Evolutionary conservation across 1,284 basidiomycete genomes (phyloP).

Genomic region (Apiotrichum akiyoshidainum): DNA sequence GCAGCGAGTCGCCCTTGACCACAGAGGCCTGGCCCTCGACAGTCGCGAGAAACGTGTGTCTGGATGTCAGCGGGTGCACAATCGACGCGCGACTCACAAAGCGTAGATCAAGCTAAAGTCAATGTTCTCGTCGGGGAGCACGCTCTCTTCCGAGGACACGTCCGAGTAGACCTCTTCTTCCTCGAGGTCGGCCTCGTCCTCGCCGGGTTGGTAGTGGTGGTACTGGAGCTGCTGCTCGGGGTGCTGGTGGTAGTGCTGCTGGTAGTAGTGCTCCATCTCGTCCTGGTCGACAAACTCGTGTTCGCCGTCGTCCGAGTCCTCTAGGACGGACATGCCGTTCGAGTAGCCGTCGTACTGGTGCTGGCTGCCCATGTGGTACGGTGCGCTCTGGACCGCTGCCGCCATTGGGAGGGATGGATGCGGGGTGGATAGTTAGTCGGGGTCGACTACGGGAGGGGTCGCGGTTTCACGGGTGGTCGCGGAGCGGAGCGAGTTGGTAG

Average conservation of each 20-base stretch:
- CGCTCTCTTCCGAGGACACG: constrained; percentile 50
- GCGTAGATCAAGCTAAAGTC: constrained; percentile 56
- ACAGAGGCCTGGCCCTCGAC: constrained; percentile 96
- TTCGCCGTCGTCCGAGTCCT: constrained; percentile 31
- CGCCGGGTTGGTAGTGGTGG: constrained; percentile 21
- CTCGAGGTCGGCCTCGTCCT: constrained; percentile 38
- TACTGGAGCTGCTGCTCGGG: constrained; percentile 43
- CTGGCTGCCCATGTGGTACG: constrained; percentile 9
- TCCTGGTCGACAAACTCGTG: constrained; percentile 11
- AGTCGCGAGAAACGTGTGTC: constrained; percentile 87
- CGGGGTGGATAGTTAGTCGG: neutral
- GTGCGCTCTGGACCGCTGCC: constrained; percentile 11
- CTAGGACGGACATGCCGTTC: constrained; percentile 30
- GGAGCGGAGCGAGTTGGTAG: neutral
- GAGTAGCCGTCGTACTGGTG: constrained; percentile 18
- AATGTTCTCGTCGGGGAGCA: constrained; percentile 54
- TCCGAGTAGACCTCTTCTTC: constrained; percentile 39
- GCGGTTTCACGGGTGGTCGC: neutral
- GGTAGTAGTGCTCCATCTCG: constrained; percentile 21
- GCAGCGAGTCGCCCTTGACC: constrained; percentile 89
- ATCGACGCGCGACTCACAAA: constrained; percentile 40
- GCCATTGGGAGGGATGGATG: constrained; percentile 12
- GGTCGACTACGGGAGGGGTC: neutral
- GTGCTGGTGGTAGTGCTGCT: constrained; percentile 19
- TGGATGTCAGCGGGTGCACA: constrained; percentile 14